Evolutionary conservation across 768 basidiomycete species (phyloP), one percentile per base, ranked within the genome.

Genomic region (Pisolithus marmoratus): DNA sequence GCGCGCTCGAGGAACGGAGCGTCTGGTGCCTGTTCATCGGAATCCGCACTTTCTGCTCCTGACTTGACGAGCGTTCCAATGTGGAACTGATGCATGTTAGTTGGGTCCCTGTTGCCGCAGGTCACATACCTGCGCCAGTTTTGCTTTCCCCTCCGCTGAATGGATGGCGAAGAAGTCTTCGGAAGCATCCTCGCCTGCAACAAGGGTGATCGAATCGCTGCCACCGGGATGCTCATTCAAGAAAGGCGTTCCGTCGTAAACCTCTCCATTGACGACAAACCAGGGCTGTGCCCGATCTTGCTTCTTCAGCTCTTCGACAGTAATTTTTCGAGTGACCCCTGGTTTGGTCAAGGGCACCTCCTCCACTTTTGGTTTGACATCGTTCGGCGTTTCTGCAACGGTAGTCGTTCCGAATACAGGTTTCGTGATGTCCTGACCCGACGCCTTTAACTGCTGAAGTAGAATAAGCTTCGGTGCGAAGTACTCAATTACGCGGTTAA

Each of bases 131-230:
- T 75, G 70, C 0, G 70, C 72, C 8, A 82, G 67, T 59, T 76
- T 72, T 22, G 51, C 52, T 49, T 71, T 74, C 2, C 75, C 80
- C 50, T 78, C 77, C 8, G 70, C 63, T n/a, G 77, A 79, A 62
- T 83, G 83, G 48, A 84, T 82, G 0, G 81, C 78, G 62, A 82
- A 70, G 62, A 84, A 85, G 53, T 85, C 82, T 14, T 84, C 83
- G 1, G 80, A 78, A 3, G 78, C 77, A 54, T 85, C 83, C 54
- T 81, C 72, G 0, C 81, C 81, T 1, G 81, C 81, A 9, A 78
- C 74, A 19, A 79, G 66, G 14, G 70, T 63, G 50, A 84, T 85
- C 2, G 79, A 78, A 49, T 79, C 74, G 0, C 71, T 67, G 1
- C 83, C 82, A 6, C 82, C 82, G 0, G 83, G 83, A 58, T 85